Conservation (phyloP, 345 rosid species). For the Heritiera littoralis region DNA sequence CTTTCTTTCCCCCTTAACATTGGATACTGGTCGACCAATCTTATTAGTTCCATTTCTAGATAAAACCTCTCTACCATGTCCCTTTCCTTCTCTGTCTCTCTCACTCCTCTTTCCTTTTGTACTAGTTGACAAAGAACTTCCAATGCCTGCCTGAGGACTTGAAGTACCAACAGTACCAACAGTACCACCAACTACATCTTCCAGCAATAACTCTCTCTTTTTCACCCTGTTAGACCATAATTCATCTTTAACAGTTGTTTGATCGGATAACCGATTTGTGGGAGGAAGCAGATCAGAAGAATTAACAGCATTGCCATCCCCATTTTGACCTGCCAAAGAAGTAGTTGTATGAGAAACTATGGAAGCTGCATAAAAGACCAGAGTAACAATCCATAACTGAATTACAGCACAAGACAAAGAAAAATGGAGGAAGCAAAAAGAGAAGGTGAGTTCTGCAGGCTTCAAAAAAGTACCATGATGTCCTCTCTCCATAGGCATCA, state of each 20-base stretch:
- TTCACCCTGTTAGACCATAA: conserved; percentile 76
- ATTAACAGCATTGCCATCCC: conserved; percentile 45
- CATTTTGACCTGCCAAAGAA: conserved; percentile 49
- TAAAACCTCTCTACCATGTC: conserved; percentile 61
- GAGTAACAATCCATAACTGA: conserved; percentile 21
- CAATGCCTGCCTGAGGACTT: conserved; percentile 46
- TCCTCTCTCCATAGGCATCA: conserved; percentile 15
- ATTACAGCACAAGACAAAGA: not conserved
- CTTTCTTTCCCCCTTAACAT: conserved; percentile 83
- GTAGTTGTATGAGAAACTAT: conserved; percentile 52
- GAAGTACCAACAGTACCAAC: conserved; percentile 36
- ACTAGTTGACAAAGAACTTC: conserved; percentile 67
- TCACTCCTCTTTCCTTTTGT: conserved; percentile 95
- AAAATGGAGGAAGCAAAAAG: conserved; percentile 1
- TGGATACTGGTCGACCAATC: conserved; percentile 75
- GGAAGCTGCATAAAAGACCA: conserved; percentile 59
- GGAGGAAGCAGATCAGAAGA: conserved; percentile 52
- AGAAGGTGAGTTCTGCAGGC: not conserved
- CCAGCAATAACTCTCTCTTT: conserved; percentile 80
- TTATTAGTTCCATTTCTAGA: conserved; percentile 74
- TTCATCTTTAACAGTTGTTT: conserved; percentile 55
- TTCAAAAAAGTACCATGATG: conserved; percentile 10
- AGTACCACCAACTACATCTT: conserved; percentile 71
- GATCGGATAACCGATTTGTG: conserved; percentile 48
- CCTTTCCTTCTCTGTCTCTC: conserved; percentile 95